Percentiles rank a stretch among this genome's conserved stretches.
phyloP scores from a whole-genome alignment of 2,329 filamentous ascomycete genomes.

The Pseudogymnoascus sp. region DNA sequence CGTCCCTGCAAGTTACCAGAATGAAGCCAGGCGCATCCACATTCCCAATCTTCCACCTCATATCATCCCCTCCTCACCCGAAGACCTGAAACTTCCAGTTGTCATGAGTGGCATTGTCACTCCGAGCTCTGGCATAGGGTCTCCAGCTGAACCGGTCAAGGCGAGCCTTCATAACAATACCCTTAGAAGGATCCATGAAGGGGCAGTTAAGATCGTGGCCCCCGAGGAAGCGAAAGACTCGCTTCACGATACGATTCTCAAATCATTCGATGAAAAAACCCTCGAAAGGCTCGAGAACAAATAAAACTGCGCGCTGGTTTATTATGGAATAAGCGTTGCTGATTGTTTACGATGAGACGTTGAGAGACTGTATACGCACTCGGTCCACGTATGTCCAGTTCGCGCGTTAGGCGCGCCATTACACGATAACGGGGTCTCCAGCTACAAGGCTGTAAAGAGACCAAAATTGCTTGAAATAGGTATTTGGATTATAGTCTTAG shows the following conservation, averaged over 20 bases:
- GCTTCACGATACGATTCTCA: not conserved
- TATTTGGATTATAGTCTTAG: not conserved
- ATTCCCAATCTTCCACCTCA: conserved; percentile 60
- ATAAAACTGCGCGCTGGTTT: not conserved
- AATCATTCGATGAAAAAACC: not conserved
- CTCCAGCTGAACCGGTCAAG: conserved; percentile 16
- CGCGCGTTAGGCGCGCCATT: not conserved
- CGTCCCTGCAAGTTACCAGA: conserved; percentile 94
- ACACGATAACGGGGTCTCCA: not conserved
- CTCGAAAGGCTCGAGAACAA: not conserved
- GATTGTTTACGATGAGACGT: not conserved
- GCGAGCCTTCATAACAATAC: not conserved
- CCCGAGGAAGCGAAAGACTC: not conserved
- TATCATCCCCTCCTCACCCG: conserved; percentile 69
- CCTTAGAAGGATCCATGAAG: not conserved
- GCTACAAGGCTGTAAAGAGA: not conserved
- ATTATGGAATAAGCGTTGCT: not conserved
- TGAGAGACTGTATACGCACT: not conserved
- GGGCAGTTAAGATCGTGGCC: not conserved
- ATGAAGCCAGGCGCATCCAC: conserved; percentile 83
- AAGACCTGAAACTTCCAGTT: conserved; percentile 74
- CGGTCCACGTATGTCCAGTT: not conserved
- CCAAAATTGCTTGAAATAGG: not conserved
- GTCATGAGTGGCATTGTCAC: conserved; percentile 44
- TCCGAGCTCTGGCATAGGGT: conserved; percentile 24